Percentiles rank a stretch among this genome's conserved stretches.
phyloP scores from a whole-genome alignment of 805 yeast species.

The Teunomyces stri region DNA sequence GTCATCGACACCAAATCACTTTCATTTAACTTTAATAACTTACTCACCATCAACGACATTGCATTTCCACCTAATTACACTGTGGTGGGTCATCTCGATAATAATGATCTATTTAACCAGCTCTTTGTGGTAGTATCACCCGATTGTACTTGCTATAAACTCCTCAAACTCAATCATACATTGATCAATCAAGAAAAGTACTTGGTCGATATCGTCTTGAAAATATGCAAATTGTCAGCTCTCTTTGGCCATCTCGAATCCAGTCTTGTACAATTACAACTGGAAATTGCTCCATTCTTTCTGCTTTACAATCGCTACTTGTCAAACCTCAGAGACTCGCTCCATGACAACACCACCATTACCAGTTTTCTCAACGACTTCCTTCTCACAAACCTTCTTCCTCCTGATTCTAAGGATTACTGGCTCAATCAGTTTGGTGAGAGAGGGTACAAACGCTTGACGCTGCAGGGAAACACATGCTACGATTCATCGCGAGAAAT shows the following conservation, averaged over 20 bases:
- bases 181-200: constrained; percentile 11
- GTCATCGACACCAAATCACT: constrained; percentile 21
- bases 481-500: constrained; percentile 51
- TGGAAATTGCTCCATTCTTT: constrained; percentile 25
- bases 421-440: constrained; percentile 66
- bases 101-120: constrained; percentile 25
- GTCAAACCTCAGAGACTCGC: constrained; percentile 29
- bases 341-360: constrained; percentile 15
- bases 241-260: constrained; percentile 21
- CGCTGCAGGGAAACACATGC: constrained; percentile 45
- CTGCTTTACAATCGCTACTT: constrained; percentile 30
- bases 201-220: constrained; percentile 21
- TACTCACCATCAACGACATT: constrained; percentile 27
- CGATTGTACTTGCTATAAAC: constrained; percentile 1
- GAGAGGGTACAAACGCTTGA: constrained; percentile 58
- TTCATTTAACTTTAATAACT: constrained; percentile 31
- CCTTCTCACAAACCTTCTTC: constrained; percentile 53
- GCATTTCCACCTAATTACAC: constrained; percentile 14
- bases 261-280: constrained; percentile 17
- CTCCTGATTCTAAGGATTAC: constrained; percentile 53
- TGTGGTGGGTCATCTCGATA: constrained; percentile 17
- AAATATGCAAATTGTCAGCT: constrained; percentile 25
- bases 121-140: constrained; percentile 20
- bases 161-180: constrained; percentile 15
- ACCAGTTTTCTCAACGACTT: constrained; percentile 38